Evolutionary conservation across 176 grass and related monocot species (phyloP).

Genomic region (Carex parvula): DNA sequence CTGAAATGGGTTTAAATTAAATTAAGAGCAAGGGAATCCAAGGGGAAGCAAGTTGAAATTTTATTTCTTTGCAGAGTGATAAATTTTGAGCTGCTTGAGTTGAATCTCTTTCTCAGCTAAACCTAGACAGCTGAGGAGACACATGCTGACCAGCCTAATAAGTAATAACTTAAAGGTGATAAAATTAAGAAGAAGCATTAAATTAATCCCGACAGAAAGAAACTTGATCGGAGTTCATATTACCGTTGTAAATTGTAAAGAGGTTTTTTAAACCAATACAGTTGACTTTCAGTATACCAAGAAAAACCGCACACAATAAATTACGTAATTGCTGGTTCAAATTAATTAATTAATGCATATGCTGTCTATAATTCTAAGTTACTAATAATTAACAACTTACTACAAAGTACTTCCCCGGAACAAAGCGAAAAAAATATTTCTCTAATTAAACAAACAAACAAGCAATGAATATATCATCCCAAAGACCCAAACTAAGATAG

Average conservation of each 20-base stretch:
- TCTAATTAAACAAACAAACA: too few species aligned
- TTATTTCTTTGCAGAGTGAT: constrained; percentile 13
- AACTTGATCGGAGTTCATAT: constrained; percentile 17
- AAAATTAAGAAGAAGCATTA: constrained; percentile 13
- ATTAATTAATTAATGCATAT: background rate
- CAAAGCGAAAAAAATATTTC: too few species aligned
- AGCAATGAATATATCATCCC: background rate
- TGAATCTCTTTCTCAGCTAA: background rate
- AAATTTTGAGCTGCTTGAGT: constrained; percentile 16
- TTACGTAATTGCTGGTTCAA: background rate
- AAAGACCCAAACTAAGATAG: background rate
- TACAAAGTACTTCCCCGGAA: background rate
- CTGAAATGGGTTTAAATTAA: constrained; percentile 26
- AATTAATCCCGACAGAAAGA: constrained; percentile 1
- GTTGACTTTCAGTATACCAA: constrained; percentile 30
- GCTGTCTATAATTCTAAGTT: background rate
- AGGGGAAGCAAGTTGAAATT: constrained; percentile 25
- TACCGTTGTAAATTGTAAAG: constrained; percentile 17
- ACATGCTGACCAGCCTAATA: constrained; percentile 11
- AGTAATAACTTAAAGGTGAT: constrained; percentile 3
- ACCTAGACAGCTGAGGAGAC: constrained; percentile 26
- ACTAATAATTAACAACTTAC: background rate
- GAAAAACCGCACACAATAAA: constrained; percentile 1
- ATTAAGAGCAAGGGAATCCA: constrained; percentile 27
- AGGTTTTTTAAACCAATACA: background rate